Evolutionary conservation across 805 yeast species (phyloP).

Genomic region (Wickerhamiella australiensis): DNA sequence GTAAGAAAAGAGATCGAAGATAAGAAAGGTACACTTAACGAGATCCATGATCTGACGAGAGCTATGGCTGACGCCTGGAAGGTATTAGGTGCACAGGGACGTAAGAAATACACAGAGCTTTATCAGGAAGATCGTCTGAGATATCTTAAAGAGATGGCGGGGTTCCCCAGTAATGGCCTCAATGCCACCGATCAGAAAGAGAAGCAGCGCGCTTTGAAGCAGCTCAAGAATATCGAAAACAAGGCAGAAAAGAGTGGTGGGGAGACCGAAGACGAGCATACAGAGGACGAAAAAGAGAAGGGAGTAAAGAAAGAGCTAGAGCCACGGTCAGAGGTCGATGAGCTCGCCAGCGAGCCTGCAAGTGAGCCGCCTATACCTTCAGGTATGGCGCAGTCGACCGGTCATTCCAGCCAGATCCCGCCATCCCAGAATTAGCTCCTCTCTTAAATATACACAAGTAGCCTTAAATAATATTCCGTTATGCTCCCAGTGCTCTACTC

Average conservation of each 20-base stretch:
- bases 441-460: neutral
- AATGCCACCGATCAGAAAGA: conserved; percentile 19
- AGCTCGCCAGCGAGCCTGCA: conserved; percentile 7
- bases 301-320: neutral
- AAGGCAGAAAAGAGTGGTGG: conserved; percentile 17
- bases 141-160: conserved; percentile 60
- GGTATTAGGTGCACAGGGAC: conserved; percentile 48
- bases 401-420: neutral
- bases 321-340: conserved; percentile 2
- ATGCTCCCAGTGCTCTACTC: neutral
- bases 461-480: neutral
- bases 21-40: conserved; percentile 19
- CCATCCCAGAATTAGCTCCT: neutral
- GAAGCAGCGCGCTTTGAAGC: conserved; percentile 21
- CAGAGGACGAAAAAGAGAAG: conserved; percentile 10
- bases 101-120: conserved; percentile 59
- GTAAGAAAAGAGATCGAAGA: conserved; percentile 47
- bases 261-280: conserved; percentile 19
- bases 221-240: conserved; percentile 17
- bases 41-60: conserved; percentile 52
- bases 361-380: conserved; percentile 10
- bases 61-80: conserved; percentile 84
- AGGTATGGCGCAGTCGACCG: neutral
- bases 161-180: conserved; percentile 32
- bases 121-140: conserved; percentile 70